A percentile compares a stretch with the other conserved stretches of the same genome.
Conservation (phyloP, 2,329 filamentous ascomycete species). For the Aspergillus thermomutatus region DNA sequence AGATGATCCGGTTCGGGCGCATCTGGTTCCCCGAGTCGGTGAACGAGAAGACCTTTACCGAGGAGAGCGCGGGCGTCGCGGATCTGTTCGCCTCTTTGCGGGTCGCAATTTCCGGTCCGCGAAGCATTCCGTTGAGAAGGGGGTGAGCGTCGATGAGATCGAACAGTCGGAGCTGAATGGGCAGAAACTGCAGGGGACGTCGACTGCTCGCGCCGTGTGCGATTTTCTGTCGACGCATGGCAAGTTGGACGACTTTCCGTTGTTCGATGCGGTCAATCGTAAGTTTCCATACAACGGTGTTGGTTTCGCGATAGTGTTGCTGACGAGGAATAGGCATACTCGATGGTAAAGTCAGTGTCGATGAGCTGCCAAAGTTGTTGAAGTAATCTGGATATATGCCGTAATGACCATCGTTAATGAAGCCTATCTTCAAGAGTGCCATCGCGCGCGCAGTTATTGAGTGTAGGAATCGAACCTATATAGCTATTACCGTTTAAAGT, state of each 20-base stretch:
- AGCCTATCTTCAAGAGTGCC: background rate
- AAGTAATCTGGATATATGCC: background rate
- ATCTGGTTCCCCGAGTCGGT: constrained; percentile 17
- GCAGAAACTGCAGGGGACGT: constrained; percentile 16
- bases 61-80: constrained; percentile 23
- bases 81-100: constrained; percentile 13
- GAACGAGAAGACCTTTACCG: constrained; percentile 15
- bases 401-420: background rate
- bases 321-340: background rate
- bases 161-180: constrained; percentile 16
- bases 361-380: constrained; percentile 2
- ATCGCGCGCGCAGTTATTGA: no score
- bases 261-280: constrained; percentile 12
- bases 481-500: no score
- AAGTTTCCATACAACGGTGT: background rate
- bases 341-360: constrained; percentile 1
- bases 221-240: constrained; percentile 12
- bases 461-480: background rate
- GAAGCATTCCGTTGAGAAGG: constrained; percentile 14
- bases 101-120: constrained; percentile 17
- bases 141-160: constrained; percentile 14
- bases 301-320: no score
- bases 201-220: constrained; percentile 11
- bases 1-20: constrained; percentile 85
- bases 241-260: constrained; percentile 10